Evolutionary conservation across 257 asterid genomes (phyloP).

Genomic region (Scutellaria baicalensis): DNA sequence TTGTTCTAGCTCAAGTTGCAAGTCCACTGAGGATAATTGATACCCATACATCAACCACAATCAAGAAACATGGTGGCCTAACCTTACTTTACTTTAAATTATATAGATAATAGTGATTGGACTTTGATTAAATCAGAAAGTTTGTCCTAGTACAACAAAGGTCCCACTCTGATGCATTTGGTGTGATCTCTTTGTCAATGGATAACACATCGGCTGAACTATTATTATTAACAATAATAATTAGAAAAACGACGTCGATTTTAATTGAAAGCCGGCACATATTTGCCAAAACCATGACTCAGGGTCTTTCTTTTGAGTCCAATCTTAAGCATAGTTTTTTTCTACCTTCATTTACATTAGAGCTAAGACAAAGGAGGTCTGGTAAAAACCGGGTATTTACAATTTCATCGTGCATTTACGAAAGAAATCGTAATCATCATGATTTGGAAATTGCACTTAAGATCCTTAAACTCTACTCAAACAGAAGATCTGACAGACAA

Average conservation of each 20-base stretch:
- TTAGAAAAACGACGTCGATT: not conserved
- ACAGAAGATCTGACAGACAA: not conserved
- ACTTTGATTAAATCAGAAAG: slow-evolving; percentile 33
- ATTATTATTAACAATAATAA: not conserved
- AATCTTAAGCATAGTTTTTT: not conserved
- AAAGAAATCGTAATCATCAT: not conserved
- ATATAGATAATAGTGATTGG: slow-evolving; percentile 29
- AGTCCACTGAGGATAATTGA: slow-evolving; percentile 27
- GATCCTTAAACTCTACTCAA: slow-evolving; percentile 1
- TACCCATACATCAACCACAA: slow-evolving; percentile 37
- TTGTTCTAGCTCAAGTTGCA: slow-evolving; percentile 26
- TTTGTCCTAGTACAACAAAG: slow-evolving; percentile 29
- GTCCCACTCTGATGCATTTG: slow-evolving; percentile 44
- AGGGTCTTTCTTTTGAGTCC: slow-evolving; percentile 1
- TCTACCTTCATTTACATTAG: not conserved
- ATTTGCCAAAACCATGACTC: slow-evolving; percentile 5
- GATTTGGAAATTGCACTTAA: not conserved
- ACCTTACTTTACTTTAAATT: slow-evolving; percentile 27
- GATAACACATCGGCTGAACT: slow-evolving; percentile 16
- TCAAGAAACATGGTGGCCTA: slow-evolving; percentile 43
- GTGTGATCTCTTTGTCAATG: slow-evolving; percentile 40
- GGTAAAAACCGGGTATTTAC: not conserved
- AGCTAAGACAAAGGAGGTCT: not conserved
- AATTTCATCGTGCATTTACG: not conserved
- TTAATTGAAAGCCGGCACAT: slow-evolving; percentile 14